Evolutionary conservation across 768 basidiomycete genomes (phyloP).

Genomic region (Russula olivacea): DNA sequence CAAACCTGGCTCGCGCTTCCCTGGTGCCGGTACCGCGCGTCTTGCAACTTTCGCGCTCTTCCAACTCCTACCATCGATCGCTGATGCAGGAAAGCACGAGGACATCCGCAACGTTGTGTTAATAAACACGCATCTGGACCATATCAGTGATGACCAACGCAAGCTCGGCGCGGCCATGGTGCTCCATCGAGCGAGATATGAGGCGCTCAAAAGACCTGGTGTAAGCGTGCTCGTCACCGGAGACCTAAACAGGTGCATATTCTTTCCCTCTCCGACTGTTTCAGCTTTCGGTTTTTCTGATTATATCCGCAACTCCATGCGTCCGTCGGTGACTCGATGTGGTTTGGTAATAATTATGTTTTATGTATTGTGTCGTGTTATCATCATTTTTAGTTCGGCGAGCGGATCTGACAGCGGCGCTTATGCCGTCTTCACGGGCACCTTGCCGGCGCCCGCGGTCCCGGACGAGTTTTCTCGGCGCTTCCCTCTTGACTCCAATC

Average conservation of each 20-base stretch:
- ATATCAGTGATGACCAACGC: constrained; percentile 48
- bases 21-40: constrained; percentile 45
- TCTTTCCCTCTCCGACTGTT: background rate
- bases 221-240: constrained; percentile 43
- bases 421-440: constrained; percentile 46
- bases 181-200: constrained; percentile 44
- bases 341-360: background rate
- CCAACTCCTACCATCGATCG: constrained; percentile 3
- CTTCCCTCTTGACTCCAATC: constrained; percentile 34
- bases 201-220: constrained; percentile 33
- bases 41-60: constrained; percentile 46
- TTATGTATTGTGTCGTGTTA: background rate
- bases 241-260: constrained; percentile 42
- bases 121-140: constrained; percentile 52
- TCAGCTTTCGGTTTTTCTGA: background rate
- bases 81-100: background rate
- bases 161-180: constrained; percentile 48
- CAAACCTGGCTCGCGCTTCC: constrained; percentile 41
- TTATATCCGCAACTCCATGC: background rate
- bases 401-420: constrained; percentile 43
- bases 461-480: constrained; percentile 40
- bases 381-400: constrained; percentile 33
- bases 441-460: constrained; percentile 36
- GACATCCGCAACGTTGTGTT: constrained; percentile 33
- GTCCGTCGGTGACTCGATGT: background rate